Evolutionary conservation across 225 moss, liverwort and hornwort genomes (phyloP).

Genomic region (Anthoceros angustus): DNA sequence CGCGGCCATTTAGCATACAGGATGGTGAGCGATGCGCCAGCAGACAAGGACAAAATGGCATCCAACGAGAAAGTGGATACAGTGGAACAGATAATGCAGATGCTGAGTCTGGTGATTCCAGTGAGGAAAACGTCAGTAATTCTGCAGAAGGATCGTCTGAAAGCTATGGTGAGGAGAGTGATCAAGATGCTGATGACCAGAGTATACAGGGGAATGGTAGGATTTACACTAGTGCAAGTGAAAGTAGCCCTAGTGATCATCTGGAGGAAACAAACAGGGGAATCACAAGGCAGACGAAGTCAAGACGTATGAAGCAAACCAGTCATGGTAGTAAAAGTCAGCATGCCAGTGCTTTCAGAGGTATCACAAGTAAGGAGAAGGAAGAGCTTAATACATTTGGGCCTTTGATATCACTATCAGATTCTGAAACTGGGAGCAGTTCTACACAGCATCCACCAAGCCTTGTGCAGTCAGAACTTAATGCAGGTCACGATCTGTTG

Average conservation of each 20-base stretch:
- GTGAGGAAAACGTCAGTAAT: background rate
- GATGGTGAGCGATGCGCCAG: slow-evolving; percentile 11
- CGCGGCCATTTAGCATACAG: slow-evolving; percentile 55
- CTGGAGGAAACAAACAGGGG: slow-evolving; percentile 8
- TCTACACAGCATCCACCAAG: slow-evolving; percentile 7
- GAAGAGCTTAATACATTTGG: slow-evolving; percentile 8
- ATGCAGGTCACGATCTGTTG: background rate
- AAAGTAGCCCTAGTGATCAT: slow-evolving; percentile 29
- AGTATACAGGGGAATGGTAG: slow-evolving; percentile 40
- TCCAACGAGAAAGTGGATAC: background rate
- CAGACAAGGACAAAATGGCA: slow-evolving; percentile 5
- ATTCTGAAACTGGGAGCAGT: slow-evolving; percentile 6
- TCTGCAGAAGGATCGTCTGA: slow-evolving; percentile 7
- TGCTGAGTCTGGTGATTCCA: slow-evolving; percentile 12
- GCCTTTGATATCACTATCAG: slow-evolving; percentile 26
- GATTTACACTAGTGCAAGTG: slow-evolving; percentile 25
- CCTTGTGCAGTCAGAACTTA: slow-evolving; percentile 5
- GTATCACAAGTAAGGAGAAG: no score
- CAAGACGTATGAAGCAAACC: slow-evolving; percentile 2
- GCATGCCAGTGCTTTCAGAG: no score
- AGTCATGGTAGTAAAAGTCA: slow-evolving; percentile 6
- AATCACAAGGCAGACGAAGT: slow-evolving; percentile 5
- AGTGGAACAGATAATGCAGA: slow-evolving; percentile 10
- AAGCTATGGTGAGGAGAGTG: slow-evolving; percentile 21
- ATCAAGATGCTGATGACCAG: slow-evolving; percentile 27